These are phyloP conservation scores for Mimosa pudica DNA, from an alignment of 306 rosid genomes.

Conservation along the genomic window DNA sequence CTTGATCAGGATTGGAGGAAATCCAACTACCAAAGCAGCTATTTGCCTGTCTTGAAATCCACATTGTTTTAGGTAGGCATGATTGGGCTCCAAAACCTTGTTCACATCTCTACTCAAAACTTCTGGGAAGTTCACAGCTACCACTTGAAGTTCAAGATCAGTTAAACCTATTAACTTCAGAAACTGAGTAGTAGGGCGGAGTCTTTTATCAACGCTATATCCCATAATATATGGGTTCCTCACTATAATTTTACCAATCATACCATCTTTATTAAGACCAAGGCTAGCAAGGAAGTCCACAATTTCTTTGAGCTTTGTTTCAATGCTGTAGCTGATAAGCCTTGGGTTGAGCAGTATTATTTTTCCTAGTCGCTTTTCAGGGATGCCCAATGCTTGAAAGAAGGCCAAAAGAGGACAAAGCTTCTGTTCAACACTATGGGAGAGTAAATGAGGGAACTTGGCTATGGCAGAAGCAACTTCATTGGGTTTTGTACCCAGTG, in stretches of 20 bases:
- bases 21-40: constrained; percentile 74
- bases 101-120: constrained; percentile 79
- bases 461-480: constrained; percentile 78
- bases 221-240: constrained; percentile 88
- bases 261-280: constrained; percentile 74
- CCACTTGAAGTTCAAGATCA: constrained; percentile 63
- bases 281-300: constrained; percentile 70
- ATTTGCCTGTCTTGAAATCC: constrained; percentile 74
- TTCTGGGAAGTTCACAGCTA: constrained; percentile 71
- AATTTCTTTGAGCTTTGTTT: constrained; percentile 64
- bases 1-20: constrained; percentile 84
- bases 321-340: constrained; percentile 92
- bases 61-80: constrained; percentile 51
- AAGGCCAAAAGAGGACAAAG: constrained; percentile 91
- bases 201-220: constrained; percentile 75
- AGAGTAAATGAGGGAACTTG: constrained; percentile 79
- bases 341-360: constrained; percentile 80
- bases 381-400: constrained; percentile 78
- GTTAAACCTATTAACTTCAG: constrained; percentile 61
- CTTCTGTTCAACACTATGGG: constrained; percentile 88
- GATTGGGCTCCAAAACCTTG: constrained; percentile 70
- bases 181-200: constrained; percentile 72
- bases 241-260: constrained; percentile 76
- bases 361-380: constrained; percentile 83
- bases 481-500: constrained; percentile 68